phyloP scores from a whole-genome alignment of 305 asterid genomes.

The Fraxinus paxiana region DNA sequence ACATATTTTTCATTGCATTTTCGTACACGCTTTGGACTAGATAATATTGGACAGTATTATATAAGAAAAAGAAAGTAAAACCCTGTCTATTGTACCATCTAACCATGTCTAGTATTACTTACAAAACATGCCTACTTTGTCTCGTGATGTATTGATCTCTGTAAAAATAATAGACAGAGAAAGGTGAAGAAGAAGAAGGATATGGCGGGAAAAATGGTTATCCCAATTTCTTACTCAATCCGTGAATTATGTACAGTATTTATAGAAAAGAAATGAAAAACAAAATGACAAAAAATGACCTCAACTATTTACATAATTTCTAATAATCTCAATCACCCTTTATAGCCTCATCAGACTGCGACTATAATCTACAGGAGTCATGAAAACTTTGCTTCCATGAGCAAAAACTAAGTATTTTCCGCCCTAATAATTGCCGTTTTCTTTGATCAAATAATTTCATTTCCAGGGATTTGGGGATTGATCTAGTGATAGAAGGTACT shows the following conservation, averaged over 20 bases:
- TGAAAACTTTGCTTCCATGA: neutral
- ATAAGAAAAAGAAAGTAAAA: neutral
- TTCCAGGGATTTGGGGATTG: constrained; percentile 64
- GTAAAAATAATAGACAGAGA: too few relatives aligned
- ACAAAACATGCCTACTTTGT: neutral
- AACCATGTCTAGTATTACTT: neutral
- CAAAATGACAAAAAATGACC: too few relatives aligned
- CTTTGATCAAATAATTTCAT: neutral
- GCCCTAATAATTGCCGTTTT: constrained; percentile 2
- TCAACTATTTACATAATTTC: too few relatives aligned
- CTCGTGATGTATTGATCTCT: neutral
- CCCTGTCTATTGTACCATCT: neutral
- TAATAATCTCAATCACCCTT: neutral
- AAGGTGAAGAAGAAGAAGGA: too few relatives aligned
- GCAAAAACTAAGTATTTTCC: neutral
- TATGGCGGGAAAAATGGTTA: too few relatives aligned
- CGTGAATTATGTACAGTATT: too few relatives aligned
- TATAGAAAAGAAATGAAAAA: too few relatives aligned
- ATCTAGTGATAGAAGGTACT: constrained; percentile 83
- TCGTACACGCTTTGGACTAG: neutral
- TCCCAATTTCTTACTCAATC: too few relatives aligned
- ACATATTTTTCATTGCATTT: neutral
- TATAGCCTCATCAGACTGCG: neutral
- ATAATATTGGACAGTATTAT: neutral
- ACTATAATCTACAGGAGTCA: neutral